Percentiles rank a stretch among this genome's conserved stretches.
These are phyloP conservation scores for Xylaria polymorpha DNA, from an alignment of 2,329 filamentous ascomycete species.

Conservation along the genomic window DNA sequence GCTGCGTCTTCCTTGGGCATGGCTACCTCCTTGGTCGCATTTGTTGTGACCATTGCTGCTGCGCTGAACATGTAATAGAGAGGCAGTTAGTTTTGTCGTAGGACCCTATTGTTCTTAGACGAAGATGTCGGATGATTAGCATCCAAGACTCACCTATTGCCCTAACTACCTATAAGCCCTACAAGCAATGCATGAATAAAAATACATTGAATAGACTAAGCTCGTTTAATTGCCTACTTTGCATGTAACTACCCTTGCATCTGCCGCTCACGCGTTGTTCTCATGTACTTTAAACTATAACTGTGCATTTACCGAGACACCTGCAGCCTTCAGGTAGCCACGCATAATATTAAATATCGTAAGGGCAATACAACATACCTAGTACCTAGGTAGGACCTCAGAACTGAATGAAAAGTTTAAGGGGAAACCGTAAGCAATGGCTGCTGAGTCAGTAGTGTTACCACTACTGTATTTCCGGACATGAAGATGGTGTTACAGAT, in stretches of 20 bases:
- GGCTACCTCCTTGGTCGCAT: neutral
- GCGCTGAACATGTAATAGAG: constrained; percentile 22
- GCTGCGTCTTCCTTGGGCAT: constrained; percentile 1
- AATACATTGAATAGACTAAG: neutral
- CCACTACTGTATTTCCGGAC: no score
- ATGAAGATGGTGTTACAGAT: no score
- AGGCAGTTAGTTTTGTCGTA: no score
- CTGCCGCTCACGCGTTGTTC: neutral
- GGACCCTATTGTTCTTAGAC: neutral
- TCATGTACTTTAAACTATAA: neutral
- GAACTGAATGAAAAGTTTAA: no score
- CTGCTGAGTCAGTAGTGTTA: no score
- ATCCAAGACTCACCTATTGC: neutral
- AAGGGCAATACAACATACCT: no score
- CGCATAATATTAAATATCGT: no score
- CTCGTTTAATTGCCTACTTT: neutral
- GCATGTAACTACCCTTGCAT: neutral
- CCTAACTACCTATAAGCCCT: neutral
- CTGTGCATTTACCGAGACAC: no score
- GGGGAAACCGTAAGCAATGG: no score
- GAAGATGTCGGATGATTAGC: neutral
- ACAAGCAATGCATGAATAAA: neutral
- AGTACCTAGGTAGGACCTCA: no score
- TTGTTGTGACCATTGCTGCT: constrained; percentile 6
- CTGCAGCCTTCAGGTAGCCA: no score